Evolutionary conservation across 495 filamentous ascomycete species (phyloP).

Genomic region (Cladorrhinum samala): DNA sequence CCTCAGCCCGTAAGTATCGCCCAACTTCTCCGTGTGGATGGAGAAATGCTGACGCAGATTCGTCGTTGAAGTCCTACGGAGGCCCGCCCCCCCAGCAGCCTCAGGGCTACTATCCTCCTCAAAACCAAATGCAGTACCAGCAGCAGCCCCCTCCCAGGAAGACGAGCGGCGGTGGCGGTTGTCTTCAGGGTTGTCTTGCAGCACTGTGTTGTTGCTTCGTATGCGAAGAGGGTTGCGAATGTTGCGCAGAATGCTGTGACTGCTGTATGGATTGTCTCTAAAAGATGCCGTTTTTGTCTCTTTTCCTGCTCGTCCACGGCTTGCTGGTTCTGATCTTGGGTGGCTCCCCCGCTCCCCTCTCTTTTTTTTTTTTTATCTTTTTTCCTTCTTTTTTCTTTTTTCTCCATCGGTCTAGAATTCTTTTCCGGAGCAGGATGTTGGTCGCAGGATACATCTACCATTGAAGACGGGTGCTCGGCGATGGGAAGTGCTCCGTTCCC

Average conservation of each 20-base stretch:
- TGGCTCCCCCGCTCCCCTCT: no score
- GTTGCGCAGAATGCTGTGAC: conserved; percentile 65
- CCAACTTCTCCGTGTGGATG: background rate
- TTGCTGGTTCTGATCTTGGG: no score
- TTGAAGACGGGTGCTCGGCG: background rate
- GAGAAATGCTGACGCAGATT: background rate
- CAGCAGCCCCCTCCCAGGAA: conserved; percentile 52
- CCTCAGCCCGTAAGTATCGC: conserved; percentile 23
- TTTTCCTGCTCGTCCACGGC: background rate
- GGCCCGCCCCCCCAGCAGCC: conserved; percentile 10
- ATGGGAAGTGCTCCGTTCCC: background rate
- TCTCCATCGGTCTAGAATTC: background rate
- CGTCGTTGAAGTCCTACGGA: conserved; percentile 13
- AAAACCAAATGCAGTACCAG: conserved; percentile 46
- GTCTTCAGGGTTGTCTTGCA: conserved; percentile 60
- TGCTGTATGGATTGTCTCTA: conserved; percentile 53
- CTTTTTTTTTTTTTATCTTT: no score
- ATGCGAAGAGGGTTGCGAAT: conserved; percentile 72
- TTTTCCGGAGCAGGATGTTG: background rate
- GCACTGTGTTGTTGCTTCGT: conserved; percentile 73
- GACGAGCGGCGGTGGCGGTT: conserved; percentile 48
- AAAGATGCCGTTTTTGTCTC: background rate
- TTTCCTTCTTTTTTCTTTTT: background rate
- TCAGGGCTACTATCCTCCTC: conserved; percentile 27
- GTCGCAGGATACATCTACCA: no score